These are phyloP conservation scores for Maudiozyma bulderi DNA, from an alignment of 805 yeast genomes.

Conservation along the genomic window DNA sequence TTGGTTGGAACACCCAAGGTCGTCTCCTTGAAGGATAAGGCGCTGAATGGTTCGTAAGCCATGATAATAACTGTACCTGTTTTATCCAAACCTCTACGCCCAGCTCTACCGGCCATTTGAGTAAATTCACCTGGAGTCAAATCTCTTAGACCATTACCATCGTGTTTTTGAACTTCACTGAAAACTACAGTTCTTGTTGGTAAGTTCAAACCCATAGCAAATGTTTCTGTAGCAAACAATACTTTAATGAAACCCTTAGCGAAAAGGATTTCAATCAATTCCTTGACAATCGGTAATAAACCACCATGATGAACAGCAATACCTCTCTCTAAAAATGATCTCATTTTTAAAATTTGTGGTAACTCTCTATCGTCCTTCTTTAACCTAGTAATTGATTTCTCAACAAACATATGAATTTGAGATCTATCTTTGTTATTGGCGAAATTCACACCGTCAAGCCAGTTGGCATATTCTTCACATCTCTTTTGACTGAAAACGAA, in stretches of 20 bases:
- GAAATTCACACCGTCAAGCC: conserved; percentile 64
- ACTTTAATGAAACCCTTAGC: conserved; percentile 81
- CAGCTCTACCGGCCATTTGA: conserved; percentile 98
- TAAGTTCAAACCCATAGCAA: conserved; percentile 95
- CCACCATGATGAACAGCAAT: conserved; percentile 97
- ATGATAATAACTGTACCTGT: conserved; percentile 92
- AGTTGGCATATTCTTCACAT: conserved; percentile 87
- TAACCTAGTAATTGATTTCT: conserved; percentile 75
- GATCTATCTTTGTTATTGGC: conserved; percentile 79
- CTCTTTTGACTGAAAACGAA: conserved; percentile 90
- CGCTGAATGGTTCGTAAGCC: conserved; percentile 61
- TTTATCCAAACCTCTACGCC: conserved; percentile 89
- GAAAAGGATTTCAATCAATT: conserved; percentile 84
- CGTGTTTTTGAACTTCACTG: conserved; percentile 78
- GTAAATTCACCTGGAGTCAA: conserved; percentile 94
- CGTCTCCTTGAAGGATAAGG: conserved; percentile 61
- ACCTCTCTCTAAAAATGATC: conserved; percentile 80
- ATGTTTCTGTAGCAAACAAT: conserved; percentile 93
- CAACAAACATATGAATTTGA: conserved; percentile 88
- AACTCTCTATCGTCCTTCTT: conserved; percentile 86
- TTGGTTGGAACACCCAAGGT: conserved; percentile 86
- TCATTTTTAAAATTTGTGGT: conserved; percentile 78
- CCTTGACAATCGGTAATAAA: conserved; percentile 83
- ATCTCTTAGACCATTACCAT: conserved; percentile 73
- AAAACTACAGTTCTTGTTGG: conserved; percentile 96